Conservation (phyloP, 768 basidiomycete species). For the Naganishia vaughanmartiniae region DNA sequence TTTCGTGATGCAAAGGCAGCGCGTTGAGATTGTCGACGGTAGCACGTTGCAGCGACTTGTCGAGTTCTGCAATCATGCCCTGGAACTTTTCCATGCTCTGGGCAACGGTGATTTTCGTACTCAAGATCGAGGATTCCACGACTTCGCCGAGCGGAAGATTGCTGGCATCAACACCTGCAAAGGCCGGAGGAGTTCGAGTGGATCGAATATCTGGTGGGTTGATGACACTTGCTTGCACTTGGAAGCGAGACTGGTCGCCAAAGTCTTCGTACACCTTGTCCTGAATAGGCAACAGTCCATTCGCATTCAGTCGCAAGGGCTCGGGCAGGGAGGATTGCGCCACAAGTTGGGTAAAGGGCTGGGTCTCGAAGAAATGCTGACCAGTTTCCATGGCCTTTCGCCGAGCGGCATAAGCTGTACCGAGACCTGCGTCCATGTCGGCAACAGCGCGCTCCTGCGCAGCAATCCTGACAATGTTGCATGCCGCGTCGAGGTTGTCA, state of each 20-base stretch:
- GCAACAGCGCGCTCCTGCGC: constrained; percentile 93
- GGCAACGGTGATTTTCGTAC: constrained; percentile 56
- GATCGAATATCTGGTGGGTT: constrained; percentile 64
- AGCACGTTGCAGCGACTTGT: constrained; percentile 73
- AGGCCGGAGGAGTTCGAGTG: constrained; percentile 30
- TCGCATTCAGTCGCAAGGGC: constrained; percentile 76
- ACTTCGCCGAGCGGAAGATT: constrained; percentile 30
- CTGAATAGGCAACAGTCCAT: constrained; percentile 78
- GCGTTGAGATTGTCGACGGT: constrained; percentile 67
- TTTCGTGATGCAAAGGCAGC: constrained; percentile 78
- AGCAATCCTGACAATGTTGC: constrained; percentile 90
- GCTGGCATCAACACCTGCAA: constrained; percentile 14
- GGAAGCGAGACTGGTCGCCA: constrained; percentile 58
- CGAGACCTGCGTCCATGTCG: constrained; percentile 88
- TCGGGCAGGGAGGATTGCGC: constrained; percentile 82
- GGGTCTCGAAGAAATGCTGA: constrained; percentile 86
- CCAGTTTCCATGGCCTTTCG: constrained; percentile 78
- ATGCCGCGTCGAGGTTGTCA: constrained; percentile 91
- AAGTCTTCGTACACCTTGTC: constrained; percentile 93
- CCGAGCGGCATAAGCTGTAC: constrained; percentile 73
- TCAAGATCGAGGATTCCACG: constrained; percentile 36
- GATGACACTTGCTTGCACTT: constrained; percentile 20
- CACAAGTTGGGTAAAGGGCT: constrained; percentile 59
- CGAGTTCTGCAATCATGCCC: constrained; percentile 64
- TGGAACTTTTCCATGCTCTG: constrained; percentile 83